Evolutionary conservation across 2,329 filamentous ascomycete species (phyloP).

Genomic region (Aureobasidium vineae): DNA sequence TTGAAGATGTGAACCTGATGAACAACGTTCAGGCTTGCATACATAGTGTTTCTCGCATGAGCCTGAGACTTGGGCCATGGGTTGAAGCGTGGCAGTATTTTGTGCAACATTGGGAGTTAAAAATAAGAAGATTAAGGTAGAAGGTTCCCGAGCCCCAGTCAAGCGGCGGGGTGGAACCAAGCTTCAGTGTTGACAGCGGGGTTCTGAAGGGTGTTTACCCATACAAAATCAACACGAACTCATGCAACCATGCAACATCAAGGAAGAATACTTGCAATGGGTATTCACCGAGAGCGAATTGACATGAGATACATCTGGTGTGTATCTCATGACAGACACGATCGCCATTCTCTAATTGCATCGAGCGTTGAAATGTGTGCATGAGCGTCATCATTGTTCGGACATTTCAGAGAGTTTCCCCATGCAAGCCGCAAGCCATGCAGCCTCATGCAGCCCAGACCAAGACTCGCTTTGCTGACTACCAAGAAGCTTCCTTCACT

Average conservation of each 20-base stretch:
- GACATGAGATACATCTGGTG: not conserved
- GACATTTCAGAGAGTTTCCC: slow-evolving; percentile 16
- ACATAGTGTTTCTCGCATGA: slow-evolving; percentile 11
- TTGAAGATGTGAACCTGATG: not conserved
- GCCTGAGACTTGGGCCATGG: not conserved
- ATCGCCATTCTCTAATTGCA: not conserved
- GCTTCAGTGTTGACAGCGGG: slow-evolving; percentile 20
- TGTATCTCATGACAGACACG: not conserved
- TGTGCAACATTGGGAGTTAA: not conserved
- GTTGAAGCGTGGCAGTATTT: slow-evolving; percentile 9
- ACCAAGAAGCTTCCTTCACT: not conserved
- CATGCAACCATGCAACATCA: slow-evolving; percentile 4
- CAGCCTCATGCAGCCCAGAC: not conserved
- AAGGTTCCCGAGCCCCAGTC: slow-evolving; percentile 3
- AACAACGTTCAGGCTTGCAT: slow-evolving; percentile 7
- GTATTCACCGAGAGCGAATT: not conserved
- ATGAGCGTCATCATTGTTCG: slow-evolving; percentile 22
- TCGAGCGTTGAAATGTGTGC: not conserved
- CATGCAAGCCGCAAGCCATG: slow-evolving; percentile 21
- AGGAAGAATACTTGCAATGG: not conserved
- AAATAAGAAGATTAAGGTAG: slow-evolving; percentile 15
- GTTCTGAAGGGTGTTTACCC: not conserved
- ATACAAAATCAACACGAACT: not conserved
- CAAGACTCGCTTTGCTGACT: not conserved
- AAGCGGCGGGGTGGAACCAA: not conserved